phyloP scores from a whole-genome alignment of 768 basidiomycete genomes.

The Podaxis sp. region DNA sequence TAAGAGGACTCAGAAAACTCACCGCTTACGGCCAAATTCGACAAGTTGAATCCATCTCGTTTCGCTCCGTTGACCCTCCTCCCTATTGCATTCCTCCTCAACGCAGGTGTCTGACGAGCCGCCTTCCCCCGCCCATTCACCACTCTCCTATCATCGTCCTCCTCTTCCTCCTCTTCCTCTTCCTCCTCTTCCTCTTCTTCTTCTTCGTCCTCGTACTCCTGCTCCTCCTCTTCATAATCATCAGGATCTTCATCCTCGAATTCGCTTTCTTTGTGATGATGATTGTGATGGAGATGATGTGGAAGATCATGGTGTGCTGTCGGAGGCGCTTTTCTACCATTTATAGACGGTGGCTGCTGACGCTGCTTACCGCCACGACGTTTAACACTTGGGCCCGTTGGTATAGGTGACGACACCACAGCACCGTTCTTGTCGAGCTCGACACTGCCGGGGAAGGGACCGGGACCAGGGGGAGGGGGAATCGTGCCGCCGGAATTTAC shows the following conservation, averaged over 20 bases:
- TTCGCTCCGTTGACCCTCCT: constrained; percentile 5
- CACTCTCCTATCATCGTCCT: constrained; percentile 46
- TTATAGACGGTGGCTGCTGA: constrained; percentile 15
- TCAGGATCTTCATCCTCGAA: constrained; percentile 66
- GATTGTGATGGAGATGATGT: constrained; percentile 37
- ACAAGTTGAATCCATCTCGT: constrained; percentile 74
- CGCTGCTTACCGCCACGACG: constrained; percentile 20
- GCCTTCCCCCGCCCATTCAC: constrained; percentile 28
- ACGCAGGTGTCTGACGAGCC: constrained; percentile 10
- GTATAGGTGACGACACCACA: constrained; percentile 24
- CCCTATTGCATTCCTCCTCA: constrained; percentile 20
- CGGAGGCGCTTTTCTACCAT: constrained; percentile 14
- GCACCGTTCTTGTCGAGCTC: constrained; percentile 91
- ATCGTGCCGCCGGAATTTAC: constrained; percentile 85
- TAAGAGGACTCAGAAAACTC: constrained; percentile 21
- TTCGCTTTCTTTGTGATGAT: constrained; percentile 52
- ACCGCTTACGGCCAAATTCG: constrained; percentile 82
- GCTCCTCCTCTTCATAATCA: constrained; percentile 37
- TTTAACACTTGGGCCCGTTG: constrained; percentile 16
- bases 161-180: constrained; percentile 60
- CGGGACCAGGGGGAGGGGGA: constrained; percentile 91
- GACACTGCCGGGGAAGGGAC: constrained; percentile 97
- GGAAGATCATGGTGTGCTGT: constrained; percentile 19
- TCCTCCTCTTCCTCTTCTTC: constrained; percentile 42
- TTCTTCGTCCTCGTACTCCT: constrained; percentile 35